Evolutionary conservation across 768 basidiomycete species (phyloP).

Genomic region (Obba rivulosa): DNA sequence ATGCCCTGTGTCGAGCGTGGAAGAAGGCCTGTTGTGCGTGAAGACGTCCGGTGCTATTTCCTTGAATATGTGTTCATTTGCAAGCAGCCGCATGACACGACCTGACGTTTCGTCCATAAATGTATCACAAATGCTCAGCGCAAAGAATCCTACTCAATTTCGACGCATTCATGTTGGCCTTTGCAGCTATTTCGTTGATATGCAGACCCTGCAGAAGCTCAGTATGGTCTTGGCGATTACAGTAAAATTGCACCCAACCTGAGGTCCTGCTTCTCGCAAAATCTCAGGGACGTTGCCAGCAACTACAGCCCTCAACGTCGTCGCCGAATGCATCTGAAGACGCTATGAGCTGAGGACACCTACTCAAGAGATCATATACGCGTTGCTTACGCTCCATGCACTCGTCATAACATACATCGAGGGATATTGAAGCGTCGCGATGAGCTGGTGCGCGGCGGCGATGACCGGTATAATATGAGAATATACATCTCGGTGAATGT

Average conservation of each 20-base stretch:
- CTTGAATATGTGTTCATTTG: constrained; percentile 23
- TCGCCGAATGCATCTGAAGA: no score
- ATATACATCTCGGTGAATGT: no score
- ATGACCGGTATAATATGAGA: no score
- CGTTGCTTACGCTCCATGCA: no score
- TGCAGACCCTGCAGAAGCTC: background rate
- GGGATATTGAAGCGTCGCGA: no score
- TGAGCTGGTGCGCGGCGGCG: no score
- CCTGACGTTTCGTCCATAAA: constrained; percentile 5
- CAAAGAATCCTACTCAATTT: constrained; percentile 31
- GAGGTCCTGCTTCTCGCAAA: constrained; percentile 23
- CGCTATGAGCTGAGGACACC: no score
- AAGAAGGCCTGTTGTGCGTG: constrained; percentile 22
- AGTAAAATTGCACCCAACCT: constrained; percentile 32
- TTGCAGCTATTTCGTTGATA: background rate
- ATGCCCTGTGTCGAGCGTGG: constrained; percentile 19
- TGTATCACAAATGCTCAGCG: no score
- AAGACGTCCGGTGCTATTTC: constrained; percentile 24
- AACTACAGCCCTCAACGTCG: constrained; percentile 8
- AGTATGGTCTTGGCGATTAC: constrained; percentile 29
- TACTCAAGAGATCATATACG: no score
- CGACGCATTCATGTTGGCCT: constrained; percentile 20
- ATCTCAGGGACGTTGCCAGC: constrained; percentile 35
- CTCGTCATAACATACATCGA: no score
- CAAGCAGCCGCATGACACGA: constrained; percentile 23